Percentiles rank a stretch among this genome's conserved stretches.
Conservation (phyloP, 202 grass and related monocot species). For the Bolboschoenoplectus hybrid region DNA sequence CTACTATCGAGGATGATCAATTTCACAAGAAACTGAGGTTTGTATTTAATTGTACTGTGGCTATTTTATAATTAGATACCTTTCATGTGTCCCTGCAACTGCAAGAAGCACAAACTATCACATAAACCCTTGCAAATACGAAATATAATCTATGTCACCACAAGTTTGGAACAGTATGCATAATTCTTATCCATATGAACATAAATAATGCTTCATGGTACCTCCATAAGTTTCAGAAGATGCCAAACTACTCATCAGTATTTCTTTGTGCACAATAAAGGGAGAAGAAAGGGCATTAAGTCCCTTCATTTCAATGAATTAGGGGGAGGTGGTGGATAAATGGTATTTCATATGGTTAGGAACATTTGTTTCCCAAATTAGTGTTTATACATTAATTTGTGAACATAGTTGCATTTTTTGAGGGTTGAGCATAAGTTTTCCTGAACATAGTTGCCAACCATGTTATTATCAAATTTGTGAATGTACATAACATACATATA, state of each 20-base stretch:
- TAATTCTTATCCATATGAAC: neutral
- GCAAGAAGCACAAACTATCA: neutral
- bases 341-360: neutral
- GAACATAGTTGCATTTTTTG: neutral
- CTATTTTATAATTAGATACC: neutral
- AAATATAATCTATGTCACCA: neutral
- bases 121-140: constrained; percentile 2
- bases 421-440: neutral
- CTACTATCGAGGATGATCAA: constrained; percentile 63
- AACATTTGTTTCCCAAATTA: neutral
- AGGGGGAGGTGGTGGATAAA: neutral
- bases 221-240: constrained; percentile 13
- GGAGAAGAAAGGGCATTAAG: neutral
- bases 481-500: neutral
- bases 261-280: constrained; percentile 19
- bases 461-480: constrained; percentile 16
- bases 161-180: neutral
- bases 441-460: neutral
- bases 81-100: neutral
- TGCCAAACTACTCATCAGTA: neutral
- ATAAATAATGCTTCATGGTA: constrained; percentile 10
- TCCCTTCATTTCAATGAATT: neutral
- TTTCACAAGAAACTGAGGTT: constrained; percentile 79
- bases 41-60: neutral
- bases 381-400: too few relatives aligned